A percentile compares a stretch with the other conserved stretches of the same genome.
Evolutionary conservation across 2,329 filamentous ascomycete genomes (phyloP).

Genomic region (Fusarium buharicum): DNA sequence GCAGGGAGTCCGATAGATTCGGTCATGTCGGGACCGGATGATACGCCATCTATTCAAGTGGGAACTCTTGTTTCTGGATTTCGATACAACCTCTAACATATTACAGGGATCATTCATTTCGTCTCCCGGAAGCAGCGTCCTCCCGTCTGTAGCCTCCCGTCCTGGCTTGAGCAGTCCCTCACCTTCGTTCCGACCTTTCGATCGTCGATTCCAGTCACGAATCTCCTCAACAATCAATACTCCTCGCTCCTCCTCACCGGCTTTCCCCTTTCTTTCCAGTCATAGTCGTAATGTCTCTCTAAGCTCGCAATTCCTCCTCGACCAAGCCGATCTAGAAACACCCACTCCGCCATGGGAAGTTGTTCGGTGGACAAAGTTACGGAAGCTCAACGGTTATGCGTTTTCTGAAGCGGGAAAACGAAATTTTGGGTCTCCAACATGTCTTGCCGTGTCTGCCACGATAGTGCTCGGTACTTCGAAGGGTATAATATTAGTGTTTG

Average conservation of each 20-base stretch:
- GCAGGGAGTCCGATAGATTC: constrained; percentile 76
- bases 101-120: constrained; percentile 69
- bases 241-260: constrained; percentile 79
- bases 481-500: constrained; percentile 93
- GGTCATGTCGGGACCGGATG: constrained; percentile 78
- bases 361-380: constrained; percentile 92
- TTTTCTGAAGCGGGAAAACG: constrained; percentile 94
- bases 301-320: constrained; percentile 73
- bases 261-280: constrained; percentile 76
- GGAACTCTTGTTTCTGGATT: constrained; percentile 36
- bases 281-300: constrained; percentile 86
- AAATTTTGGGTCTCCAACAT: constrained; percentile 92
- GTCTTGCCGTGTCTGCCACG: constrained; percentile 84
- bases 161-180: constrained; percentile 75
- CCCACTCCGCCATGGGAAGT: constrained; percentile 93
- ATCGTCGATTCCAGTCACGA: constrained; percentile 91
- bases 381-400: constrained; percentile 86
- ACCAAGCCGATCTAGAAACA: constrained; percentile 73
- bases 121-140: constrained; percentile 78
- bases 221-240: constrained; percentile 68
- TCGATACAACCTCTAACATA: constrained; percentile 42
- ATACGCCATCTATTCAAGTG: constrained; percentile 86
- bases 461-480: constrained; percentile 95
- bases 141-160: constrained; percentile 75
- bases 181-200: constrained; percentile 90